Conservation (phyloP, 805 yeast species). For the Zygoascus flipseniorum region DNA sequence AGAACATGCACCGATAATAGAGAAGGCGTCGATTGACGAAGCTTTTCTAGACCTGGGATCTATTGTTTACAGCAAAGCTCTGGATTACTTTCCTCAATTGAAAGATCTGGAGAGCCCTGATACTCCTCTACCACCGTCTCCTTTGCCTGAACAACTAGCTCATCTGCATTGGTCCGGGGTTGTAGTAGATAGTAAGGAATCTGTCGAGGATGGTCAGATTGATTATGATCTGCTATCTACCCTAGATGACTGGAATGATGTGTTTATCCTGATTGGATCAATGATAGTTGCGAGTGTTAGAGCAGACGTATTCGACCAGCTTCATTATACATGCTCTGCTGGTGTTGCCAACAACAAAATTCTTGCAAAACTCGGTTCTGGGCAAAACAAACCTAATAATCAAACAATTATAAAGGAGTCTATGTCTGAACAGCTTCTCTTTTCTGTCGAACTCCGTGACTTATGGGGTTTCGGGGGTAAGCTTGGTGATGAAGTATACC, state of each 20-base stretch:
- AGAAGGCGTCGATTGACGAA: constrained; percentile 95
- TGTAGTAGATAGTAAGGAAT: neutral
- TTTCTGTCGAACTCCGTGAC: constrained; percentile 56
- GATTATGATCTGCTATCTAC: constrained; percentile 15
- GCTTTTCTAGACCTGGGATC: constrained; percentile 80
- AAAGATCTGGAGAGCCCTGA: constrained; percentile 1
- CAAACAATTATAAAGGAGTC: constrained; percentile 64
- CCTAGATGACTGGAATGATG: constrained; percentile 71
- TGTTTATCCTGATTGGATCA: constrained; percentile 60
- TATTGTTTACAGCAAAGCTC: constrained; percentile 38
- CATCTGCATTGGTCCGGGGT: constrained; percentile 20
- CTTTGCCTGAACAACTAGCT: constrained; percentile 3
- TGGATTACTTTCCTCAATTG: constrained; percentile 42
- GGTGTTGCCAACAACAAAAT: constrained; percentile 74
- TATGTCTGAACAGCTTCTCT: constrained; percentile 45
- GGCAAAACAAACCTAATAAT: constrained; percentile 72
- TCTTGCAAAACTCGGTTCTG: constrained; percentile 81
- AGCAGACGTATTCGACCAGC: constrained; percentile 37
- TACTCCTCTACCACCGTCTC: constrained; percentile 7
- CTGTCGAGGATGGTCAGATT: constrained; percentile 1
- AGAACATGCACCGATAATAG: constrained; percentile 56
- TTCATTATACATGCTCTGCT: constrained; percentile 84
- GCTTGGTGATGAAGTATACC: constrained; percentile 52
- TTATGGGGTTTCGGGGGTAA: constrained; percentile 92
- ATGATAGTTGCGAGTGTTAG: constrained; percentile 49